A percentile compares a stretch with the other conserved stretches of the same genome.
phyloP scores from a whole-genome alignment of 352 stramenopile genomes.

The Aphanomyces invadans region DNA sequence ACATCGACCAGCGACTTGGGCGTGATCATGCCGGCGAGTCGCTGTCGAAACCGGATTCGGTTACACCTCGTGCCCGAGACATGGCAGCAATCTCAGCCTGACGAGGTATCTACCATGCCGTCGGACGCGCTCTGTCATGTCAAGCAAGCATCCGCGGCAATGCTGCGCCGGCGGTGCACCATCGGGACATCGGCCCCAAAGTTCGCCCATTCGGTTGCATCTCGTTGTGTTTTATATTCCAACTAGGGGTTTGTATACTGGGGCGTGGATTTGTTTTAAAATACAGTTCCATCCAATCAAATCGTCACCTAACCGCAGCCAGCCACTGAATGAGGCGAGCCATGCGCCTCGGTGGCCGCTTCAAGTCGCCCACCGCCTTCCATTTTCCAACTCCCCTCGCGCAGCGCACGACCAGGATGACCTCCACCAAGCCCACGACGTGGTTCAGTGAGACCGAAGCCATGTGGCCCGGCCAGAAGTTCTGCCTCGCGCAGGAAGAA shows the following conservation, averaged over 20 bases:
- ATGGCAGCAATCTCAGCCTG: background rate
- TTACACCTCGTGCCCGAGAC: background rate
- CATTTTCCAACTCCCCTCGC: slow-evolving; percentile 9
- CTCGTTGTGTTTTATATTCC: background rate
- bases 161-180: too few relatives aligned
- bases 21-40: too few relatives aligned
- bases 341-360: background rate
- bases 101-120: background rate
- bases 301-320: slow-evolving; percentile 10
- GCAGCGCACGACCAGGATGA: background rate
- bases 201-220: background rate
- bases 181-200: too few relatives aligned
- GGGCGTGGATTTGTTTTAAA: too few relatives aligned
- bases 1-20: slow-evolving; percentile 13
- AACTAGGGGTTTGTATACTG: slow-evolving; percentile 8
- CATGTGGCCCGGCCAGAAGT: slow-evolving; percentile 91
- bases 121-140: too few relatives aligned
- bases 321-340: background rate
- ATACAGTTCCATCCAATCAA: background rate
- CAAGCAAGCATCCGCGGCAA: too few relatives aligned
- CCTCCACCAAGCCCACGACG: slow-evolving; percentile 7
- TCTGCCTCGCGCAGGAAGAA: slow-evolving; percentile 91
- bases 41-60: background rate
- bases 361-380: background rate
- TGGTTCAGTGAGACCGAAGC: slow-evolving; percentile 96